Evolutionary conservation across 2,329 filamentous ascomycete species (phyloP).

Genomic region (Fusarium sp.): DNA sequence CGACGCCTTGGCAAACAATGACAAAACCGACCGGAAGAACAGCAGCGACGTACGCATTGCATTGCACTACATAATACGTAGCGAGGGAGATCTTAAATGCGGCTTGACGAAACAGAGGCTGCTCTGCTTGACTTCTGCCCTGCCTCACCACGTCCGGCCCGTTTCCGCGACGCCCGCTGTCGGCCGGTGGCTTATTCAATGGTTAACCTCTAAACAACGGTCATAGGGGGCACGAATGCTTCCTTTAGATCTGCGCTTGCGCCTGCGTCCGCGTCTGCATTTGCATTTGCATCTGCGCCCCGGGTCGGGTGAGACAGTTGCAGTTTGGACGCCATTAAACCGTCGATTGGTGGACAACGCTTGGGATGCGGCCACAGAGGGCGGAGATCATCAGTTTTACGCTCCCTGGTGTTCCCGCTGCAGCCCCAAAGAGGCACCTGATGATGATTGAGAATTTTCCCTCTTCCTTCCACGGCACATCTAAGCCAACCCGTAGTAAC

Average conservation of each 20-base stretch:
- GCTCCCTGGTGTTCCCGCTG: slow-evolving; percentile 37
- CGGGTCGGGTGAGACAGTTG: slow-evolving; percentile 35
- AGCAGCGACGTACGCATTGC: background rate
- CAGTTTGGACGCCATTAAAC: slow-evolving; percentile 24
- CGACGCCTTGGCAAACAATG: slow-evolving; percentile 13
- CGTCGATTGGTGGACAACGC: slow-evolving; percentile 33
- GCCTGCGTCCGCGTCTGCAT: background rate
- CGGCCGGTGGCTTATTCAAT: slow-evolving; percentile 30
- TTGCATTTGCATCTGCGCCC: slow-evolving; percentile 15
- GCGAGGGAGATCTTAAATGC: slow-evolving; percentile 10
- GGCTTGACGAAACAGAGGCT: slow-evolving; percentile 18
- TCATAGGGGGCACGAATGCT: slow-evolving; percentile 22
- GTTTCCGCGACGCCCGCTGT: slow-evolving; percentile 48
- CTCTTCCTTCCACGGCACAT: slow-evolving; percentile 1
- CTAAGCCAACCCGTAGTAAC: background rate
- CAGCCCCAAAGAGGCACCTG: slow-evolving; percentile 36
- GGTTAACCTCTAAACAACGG: slow-evolving; percentile 6
- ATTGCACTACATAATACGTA: background rate
- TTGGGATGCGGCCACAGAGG: slow-evolving; percentile 38
- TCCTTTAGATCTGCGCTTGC: slow-evolving; percentile 19
- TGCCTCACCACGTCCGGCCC: slow-evolving; percentile 38
- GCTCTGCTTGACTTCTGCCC: slow-evolving; percentile 2
- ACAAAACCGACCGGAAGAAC: slow-evolving; percentile 3
- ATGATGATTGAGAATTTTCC: slow-evolving; percentile 30
- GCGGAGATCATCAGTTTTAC: slow-evolving; percentile 45